phyloP scores from a whole-genome alignment of 345 rosid genomes.

The Moricandia arvensis region DNA sequence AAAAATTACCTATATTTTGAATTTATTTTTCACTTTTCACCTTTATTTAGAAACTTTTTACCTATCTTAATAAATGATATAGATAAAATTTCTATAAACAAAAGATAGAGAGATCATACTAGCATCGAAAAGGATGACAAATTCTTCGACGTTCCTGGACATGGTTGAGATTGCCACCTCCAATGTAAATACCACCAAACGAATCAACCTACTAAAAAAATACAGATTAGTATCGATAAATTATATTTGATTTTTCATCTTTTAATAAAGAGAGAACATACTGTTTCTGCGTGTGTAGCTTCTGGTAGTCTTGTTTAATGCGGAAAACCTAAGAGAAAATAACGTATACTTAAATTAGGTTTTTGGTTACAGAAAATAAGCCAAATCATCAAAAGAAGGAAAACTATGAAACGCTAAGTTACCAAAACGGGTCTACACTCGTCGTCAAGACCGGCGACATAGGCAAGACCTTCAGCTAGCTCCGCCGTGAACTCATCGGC shows the following conservation, averaged over 20 bases:
- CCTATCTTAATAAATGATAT: neutral
- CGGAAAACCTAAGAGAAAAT: slow-evolving; percentile 68
- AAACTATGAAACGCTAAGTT: slow-evolving; percentile 2
- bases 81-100: neutral
- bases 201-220: slow-evolving; percentile 52
- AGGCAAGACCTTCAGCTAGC: slow-evolving; percentile 86
- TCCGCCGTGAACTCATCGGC: slow-evolving; percentile 99
- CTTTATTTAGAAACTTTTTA: slow-evolving; percentile 7
- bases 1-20: slow-evolving; percentile 2
- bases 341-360: neutral
- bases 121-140: slow-evolving; percentile 90
- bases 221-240: neutral
- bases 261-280: slow-evolving; percentile 7
- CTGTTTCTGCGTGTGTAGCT: slow-evolving; percentile 79
- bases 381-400: neutral
- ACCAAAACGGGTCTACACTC: slow-evolving; percentile 94
- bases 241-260: neutral
- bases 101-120: slow-evolving; percentile 52
- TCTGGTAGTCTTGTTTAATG: slow-evolving; percentile 86
- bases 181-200: slow-evolving; percentile 84
- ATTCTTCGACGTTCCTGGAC: slow-evolving; percentile 73
- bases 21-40: neutral
- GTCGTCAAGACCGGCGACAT: slow-evolving; percentile 89
- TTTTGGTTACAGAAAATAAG: neutral
- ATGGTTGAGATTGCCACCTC: slow-evolving; percentile 89